Base-by-base conservation (phyloP, 352 stramenopile species). In the Phytophthora europaea region DNA sequence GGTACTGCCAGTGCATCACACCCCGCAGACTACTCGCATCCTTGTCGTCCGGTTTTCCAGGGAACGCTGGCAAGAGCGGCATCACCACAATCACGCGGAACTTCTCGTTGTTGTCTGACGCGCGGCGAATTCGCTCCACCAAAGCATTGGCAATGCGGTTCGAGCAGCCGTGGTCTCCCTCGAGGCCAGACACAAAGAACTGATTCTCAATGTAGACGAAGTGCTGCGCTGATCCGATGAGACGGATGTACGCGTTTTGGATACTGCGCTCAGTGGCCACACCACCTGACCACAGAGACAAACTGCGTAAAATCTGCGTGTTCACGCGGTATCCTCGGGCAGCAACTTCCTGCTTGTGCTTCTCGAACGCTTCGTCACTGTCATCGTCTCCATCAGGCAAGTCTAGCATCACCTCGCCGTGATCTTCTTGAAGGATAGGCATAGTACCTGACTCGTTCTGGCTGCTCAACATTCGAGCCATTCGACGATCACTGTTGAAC, bases 191-290 rank as follows among this genome's bases (percentile, higher is more conserved):
- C 13, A 94, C 83, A 50, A 97, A 97, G 72, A 96, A 96, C 70
- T 96, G 90, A 67, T 98, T 98, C 75, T 98, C 93, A 70, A 98
- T 98, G 81, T 98, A 98, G 33, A 98, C 81, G 38, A 94, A 97
- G 75, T 98, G 91, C 28, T 95, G 87, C 12, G 92, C 89, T 16
- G 83, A 82, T 31, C 83, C 79, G 53, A 98, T 98, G 28, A 97
- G 82, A 53, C 93, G 89, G 47, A 97, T 89, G 76, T 98, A 97
- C 13, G 92, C 89, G 52, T 94, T 91, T 54, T 98, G 92, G 67
- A 98, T 97, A 72, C 93, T 98, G 45, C 83, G 82, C 74, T 98
- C 92, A 0, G 90, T 94, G 26, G 84, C 68, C 48, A 84, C 85
- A 15, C 90, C 90, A 12, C 86, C 88, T 4, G 88, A 95, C 90